Percentiles rank a stretch among this genome's conserved stretches.
Evolutionary conservation across 2,329 filamentous ascomycete genomes (phyloP).

Genomic region (Trichoderma atroviride): DNA sequence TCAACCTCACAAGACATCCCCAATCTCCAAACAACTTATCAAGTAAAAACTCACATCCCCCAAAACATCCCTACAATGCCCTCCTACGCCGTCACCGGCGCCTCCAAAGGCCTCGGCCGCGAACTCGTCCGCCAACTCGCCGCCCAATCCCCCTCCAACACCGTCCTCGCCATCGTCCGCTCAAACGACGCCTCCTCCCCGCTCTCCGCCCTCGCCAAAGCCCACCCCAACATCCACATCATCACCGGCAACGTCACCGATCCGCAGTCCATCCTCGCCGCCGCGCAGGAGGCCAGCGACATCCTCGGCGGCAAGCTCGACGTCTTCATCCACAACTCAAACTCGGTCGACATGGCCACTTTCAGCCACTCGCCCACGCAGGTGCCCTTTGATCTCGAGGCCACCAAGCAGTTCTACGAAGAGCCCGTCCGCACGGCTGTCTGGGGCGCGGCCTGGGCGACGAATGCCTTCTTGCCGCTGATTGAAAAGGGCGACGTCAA

Average conservation of each 20-base stretch:
- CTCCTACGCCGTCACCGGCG: constrained; percentile 29
- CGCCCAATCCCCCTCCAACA: constrained; percentile 37
- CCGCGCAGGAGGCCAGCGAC: constrained; percentile 37
- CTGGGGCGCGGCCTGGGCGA: constrained; percentile 28
- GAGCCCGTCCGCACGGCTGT: constrained; percentile 44
- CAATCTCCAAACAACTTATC: background rate
- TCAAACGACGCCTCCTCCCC: constrained; percentile 33
- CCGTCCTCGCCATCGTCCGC: constrained; percentile 45
- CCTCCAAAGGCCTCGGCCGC: constrained; percentile 29
- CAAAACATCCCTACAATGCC: constrained; percentile 21
- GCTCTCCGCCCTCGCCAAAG: constrained; percentile 34
- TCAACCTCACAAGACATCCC: background rate
- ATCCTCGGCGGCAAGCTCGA: constrained; percentile 45
- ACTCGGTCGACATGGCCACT: constrained; percentile 35
- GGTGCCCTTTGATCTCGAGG: constrained; percentile 24
- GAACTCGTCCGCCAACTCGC: constrained; percentile 39
- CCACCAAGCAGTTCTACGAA: constrained; percentile 37
- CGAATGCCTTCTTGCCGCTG: constrained; percentile 46
- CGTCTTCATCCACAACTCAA: constrained; percentile 44
- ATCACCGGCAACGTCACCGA: constrained; percentile 42
- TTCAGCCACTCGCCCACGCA: constrained; percentile 29
- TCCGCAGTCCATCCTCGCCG: constrained; percentile 39
- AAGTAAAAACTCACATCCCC: background rate
- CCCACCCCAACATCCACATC: constrained; percentile 41
- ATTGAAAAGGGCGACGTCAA: constrained; percentile 43